A percentile compares a stretch with the other conserved stretches of the same genome.
These are phyloP conservation scores for Lentinula sp. DNA, from an alignment of 768 basidiomycete genomes.

Conservation along the genomic window DNA sequence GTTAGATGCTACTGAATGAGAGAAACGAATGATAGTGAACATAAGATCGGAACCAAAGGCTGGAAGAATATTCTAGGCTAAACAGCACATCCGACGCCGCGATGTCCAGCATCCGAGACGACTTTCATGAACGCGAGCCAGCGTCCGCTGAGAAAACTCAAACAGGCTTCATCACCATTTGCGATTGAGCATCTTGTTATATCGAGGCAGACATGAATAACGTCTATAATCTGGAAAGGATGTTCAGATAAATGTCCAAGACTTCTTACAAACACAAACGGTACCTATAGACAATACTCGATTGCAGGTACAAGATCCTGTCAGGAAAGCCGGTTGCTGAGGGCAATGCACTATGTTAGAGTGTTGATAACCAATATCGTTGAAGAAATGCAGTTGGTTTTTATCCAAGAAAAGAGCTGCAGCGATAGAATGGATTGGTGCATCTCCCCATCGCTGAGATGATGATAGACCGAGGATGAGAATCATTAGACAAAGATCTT, in stretches of 20 bases:
- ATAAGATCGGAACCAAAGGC: too few relatives aligned
- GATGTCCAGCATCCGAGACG: too few relatives aligned
- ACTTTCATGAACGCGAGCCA: not conserved
- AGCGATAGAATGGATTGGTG: constrained; percentile 53
- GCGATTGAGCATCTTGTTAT: not conserved
- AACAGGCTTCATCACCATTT: not conserved
- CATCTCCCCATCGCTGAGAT: constrained; percentile 65
- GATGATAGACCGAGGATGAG: constrained; percentile 24
- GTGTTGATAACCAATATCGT: constrained; percentile 63
- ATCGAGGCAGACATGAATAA: not conserved
- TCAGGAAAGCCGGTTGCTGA: not conserved
- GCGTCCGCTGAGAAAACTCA: too few relatives aligned
- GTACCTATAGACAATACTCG: not conserved
- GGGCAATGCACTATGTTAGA: constrained; percentile 58
- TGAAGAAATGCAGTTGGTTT: constrained; percentile 57
- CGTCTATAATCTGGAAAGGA: not conserved
- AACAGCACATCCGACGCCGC: too few relatives aligned
- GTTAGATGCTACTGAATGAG: too few relatives aligned
- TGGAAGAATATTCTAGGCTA: too few relatives aligned
- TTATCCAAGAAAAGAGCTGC: constrained; percentile 45
- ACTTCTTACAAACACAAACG: not conserved
- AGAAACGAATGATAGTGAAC: too few relatives aligned
- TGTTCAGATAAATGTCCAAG: not conserved
- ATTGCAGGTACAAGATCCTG: not conserved
- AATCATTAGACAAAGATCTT: constrained; percentile 41